Percentiles rank a stretch among this genome's conserved stretches.
These are phyloP conservation scores for Flaveria floridana DNA, from an alignment of 140 eudicot genomes.

Conservation along the genomic window DNA sequence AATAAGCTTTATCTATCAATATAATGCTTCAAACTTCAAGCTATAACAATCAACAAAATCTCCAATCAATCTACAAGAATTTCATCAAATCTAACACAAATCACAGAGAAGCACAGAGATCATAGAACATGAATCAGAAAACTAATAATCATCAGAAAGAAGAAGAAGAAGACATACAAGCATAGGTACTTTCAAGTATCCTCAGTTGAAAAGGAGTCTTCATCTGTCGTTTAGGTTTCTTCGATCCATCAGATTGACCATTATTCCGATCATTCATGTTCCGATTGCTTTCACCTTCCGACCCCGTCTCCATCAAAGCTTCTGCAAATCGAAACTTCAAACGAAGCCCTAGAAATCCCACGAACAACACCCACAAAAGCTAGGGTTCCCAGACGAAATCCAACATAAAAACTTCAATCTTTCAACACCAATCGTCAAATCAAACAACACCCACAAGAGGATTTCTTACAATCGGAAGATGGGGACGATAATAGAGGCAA, in stretches of 20 bases:
- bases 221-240: conserved; percentile 95
- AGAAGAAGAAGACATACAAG: conserved; percentile 45
- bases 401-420: conserved; percentile 28
- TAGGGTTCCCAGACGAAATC: conserved; percentile 45
- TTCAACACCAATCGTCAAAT: conserved; percentile 24
- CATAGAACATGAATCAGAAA: neutral
- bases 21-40: conserved; percentile 12
- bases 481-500: neutral
- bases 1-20: neutral
- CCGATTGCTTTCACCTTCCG: conserved; percentile 63
- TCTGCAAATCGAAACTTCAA: conserved; percentile 23
- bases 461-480: conserved; percentile 16
- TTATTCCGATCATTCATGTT: conserved; percentile 36
- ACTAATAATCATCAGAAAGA: neutral
- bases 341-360: conserved; percentile 28
- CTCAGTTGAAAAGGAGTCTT: conserved; percentile 88
- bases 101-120: neutral
- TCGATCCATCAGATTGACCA: conserved; percentile 55
- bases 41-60: neutral
- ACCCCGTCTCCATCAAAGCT: conserved; percentile 63
- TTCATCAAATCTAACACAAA: neutral
- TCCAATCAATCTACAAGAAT: neutral
- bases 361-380: conserved; percentile 25
- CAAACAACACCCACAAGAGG: conserved; percentile 34
- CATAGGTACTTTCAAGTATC: conserved; percentile 73